Percentiles rank a stretch among this genome's conserved stretches.
Evolutionary conservation across 106 monocot species (phyloP).

Genomic region (Dioscorea alata): DNA sequence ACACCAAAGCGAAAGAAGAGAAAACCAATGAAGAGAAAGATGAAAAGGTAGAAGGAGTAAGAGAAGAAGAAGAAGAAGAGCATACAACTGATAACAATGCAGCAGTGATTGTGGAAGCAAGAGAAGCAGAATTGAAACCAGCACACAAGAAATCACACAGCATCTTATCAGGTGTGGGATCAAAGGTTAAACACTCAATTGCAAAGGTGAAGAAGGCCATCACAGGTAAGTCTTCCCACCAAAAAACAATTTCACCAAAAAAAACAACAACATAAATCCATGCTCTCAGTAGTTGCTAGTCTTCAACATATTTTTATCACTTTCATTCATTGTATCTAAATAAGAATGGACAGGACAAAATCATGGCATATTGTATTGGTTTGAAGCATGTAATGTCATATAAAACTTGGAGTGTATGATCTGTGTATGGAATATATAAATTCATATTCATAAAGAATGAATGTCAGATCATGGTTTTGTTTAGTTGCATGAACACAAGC

Average conservation of each 20-base stretch:
- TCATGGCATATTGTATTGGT: too few relatives aligned
- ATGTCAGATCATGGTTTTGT: too few relatives aligned
- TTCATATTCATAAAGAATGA: too few relatives aligned
- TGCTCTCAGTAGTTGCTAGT: too few relatives aligned
- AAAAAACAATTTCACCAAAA: slow-evolving; percentile 27
- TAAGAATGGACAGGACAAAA: too few relatives aligned
- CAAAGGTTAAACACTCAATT: slow-evolving; percentile 67
- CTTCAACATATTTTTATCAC: too few relatives aligned
- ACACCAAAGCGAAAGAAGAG: slow-evolving; percentile 9
- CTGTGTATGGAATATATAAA: too few relatives aligned
- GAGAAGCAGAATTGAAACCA: slow-evolving; percentile 37
- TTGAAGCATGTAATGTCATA: too few relatives aligned
- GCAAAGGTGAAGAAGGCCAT: slow-evolving; percentile 78
- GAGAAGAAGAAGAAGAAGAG: slow-evolving; percentile 21
- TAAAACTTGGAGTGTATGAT: too few relatives aligned
- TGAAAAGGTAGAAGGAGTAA: slow-evolving; percentile 21
- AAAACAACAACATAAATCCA: background rate
- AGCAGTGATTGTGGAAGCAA: slow-evolving; percentile 17
- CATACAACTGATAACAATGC: slow-evolving; percentile 20
- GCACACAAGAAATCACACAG: slow-evolving; percentile 63
- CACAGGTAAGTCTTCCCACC: slow-evolving; percentile 53
- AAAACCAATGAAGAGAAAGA: slow-evolving; percentile 32
- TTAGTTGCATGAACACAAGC: too few relatives aligned
- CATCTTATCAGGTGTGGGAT: slow-evolving; percentile 58
- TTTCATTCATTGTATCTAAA: too few relatives aligned